Base-by-base conservation (phyloP, 495 filamentous ascomycete genomes). In the Sporormia fimetaria region DNA sequence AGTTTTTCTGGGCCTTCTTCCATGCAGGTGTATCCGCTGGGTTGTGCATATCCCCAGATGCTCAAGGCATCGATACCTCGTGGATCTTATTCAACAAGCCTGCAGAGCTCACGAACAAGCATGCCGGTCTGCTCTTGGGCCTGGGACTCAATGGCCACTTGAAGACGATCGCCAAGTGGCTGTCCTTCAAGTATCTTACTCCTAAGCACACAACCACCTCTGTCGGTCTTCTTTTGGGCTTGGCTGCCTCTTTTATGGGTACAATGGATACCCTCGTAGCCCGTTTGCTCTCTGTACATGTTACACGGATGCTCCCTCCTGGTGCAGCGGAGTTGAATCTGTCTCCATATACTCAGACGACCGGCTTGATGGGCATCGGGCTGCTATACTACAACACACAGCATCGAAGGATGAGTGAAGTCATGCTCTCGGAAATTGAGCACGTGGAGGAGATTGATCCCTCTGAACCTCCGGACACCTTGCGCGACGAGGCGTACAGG, bases 61-160 rank as follows among this genome's bases (percentile, higher is more conserved):
- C 87, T 0, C 87, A 83, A 58, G 86, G 87, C 4, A 94, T 99
- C 44, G 90, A 99, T 51, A 94, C 87, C 1, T 94, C 87, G 0
- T 99, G 90, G 90, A 94, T 99, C 51, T 68, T 94, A 25, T 95
- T 90, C 66, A 99, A 99, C 63, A 96, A 94, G 57, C 88, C 92
- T 0, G 70, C 75, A 23, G 92, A 99, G 18, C 74, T 93, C 1
- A 90, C 75, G 26, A 94, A 95, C 54, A 75, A 87, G 10, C 90
- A 99, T 56, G 92, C 90, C 33, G 90, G 90, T 0, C 90, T 99
- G 45, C 63, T 99, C 7, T 64, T 99, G 7, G 90, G 83, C 7
- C 63, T 99, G 4, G 90, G 90, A n/a, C 68, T 99, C 32, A 95
- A 94, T 58, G 92, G 92, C 0, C 92, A 96, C 64, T 67, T 99